Base-by-base conservation (phyloP, 2,329 filamentous ascomycete genomes). In the Aureobasidium melanogenum region DNA sequence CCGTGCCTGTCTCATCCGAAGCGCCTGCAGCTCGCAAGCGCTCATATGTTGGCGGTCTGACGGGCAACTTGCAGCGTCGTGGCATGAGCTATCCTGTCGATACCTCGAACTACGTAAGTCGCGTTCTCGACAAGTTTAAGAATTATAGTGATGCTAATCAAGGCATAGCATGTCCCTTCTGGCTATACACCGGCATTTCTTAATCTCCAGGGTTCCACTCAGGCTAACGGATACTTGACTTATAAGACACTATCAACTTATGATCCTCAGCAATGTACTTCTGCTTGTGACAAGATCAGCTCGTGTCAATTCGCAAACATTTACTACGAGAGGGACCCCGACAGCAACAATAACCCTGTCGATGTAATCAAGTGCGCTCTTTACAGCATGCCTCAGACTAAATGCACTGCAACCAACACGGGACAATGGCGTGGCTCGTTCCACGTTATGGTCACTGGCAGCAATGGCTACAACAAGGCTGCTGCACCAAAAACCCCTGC, bases 391-490 rank as follows among this genome's bases (percentile, higher is more conserved):
- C 64, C 65, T 3, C 62, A 74, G 50, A 62, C 62, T n/a, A 61
- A 64, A 8, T 64, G 56, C 2, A 71, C 68, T 12, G 73, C 72
- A 5, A 71, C 58, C 32, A 76, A 75, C 64, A 50, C 39, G 3
- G 74, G 72, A 26, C 67, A 74, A 63, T 70, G 62, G 60, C 69
- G 72, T 10, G 65, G 62, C 30, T 47, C 66, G 22, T 71, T 78
- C 72, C 66, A 71, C 10, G 72, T 77, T 39, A 70, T 74, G 36
- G 75, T 78, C 47, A 70, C 75, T 24, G 76, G 72, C n/a, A 76
- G 73, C 41, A 77, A 79, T 60, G 76, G 74, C 7, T 69, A 66
- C 66, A 65, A 64, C 61, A 66, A 66, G 48, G 59, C 63, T 32
- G 62, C 64, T 39, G 51, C 63, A 24, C 67, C 66, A 2, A 59